Evolutionary conservation across 495 filamentous ascomycete genomes (phyloP), one percentile per base, ranked within the genome.

Genomic region (Lentithecium fluviatile): DNA sequence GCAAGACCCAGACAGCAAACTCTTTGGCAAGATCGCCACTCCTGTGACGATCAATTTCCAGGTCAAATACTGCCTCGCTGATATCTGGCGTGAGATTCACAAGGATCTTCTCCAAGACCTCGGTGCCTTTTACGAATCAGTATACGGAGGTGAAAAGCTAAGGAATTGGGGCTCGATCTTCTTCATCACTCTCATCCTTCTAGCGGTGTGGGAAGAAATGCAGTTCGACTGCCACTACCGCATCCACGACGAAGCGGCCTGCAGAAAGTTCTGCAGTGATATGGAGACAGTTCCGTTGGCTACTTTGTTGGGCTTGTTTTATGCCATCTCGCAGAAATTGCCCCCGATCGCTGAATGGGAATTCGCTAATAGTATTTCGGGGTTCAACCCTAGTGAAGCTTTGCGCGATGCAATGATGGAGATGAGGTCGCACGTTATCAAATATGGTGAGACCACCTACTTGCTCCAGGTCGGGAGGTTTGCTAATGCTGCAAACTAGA

Each of bases 101-200:
- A 95, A 95, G 77, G 91, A 96, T 61, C 86, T 96, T 45, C 78
- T 96, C 12, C 91, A 95, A 75, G 91, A 96, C 77, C 83, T 96
- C 1, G 95, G 91, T 0, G 73, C 82, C 1, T 82, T 96, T 21
- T 96, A 95, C 78, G 92, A 88, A 10, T 91, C 89, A 66, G 91
- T 96, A 25, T 96, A 96, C 80, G 90, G 86, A 59, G 90, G 91
- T 56, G 91, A 96, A 64, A 90, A 91, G 69, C 79, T 95, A 34
- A 96, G 94, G 83, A 92, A 95, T 77, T 96, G 91, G 91, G 91
- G 91, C 4, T 96, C 91, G 6, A 96, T 96, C 72, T 96, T 96
- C 80, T 90, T 96, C 78, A 80, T 95, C 37, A 90, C 90, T 25
- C 90, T 88, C 5, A 90, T 96, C 58, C 81, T 96, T 11, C 79